phyloP scores from a whole-genome alignment of 2,329 filamentous ascomycete genomes.

The Hypoxylon sp. region DNA sequence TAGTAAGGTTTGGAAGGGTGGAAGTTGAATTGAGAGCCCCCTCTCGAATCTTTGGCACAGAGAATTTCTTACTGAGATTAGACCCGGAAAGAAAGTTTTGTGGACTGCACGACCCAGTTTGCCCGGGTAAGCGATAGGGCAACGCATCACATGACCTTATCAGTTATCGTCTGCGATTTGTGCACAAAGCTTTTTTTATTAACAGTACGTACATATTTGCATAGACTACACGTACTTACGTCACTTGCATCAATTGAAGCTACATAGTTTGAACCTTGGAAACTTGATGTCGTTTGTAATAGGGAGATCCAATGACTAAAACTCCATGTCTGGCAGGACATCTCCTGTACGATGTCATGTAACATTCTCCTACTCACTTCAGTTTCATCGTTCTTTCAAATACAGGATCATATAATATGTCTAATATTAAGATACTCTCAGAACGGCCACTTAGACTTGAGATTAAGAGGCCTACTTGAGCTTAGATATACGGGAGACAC shows the following conservation, averaged over 20 bases:
- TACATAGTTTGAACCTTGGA: background rate
- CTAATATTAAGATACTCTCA: too few relatives aligned
- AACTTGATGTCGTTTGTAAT: too few relatives aligned
- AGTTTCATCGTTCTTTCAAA: too few relatives aligned
- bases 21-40: slow-evolving; percentile 48
- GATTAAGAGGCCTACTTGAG: too few relatives aligned
- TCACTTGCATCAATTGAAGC: slow-evolving; percentile 16
- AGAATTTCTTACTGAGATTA: slow-evolving; percentile 45
- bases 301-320: too few relatives aligned
- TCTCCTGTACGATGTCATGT: too few relatives aligned
- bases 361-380: too few relatives aligned
- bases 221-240: background rate
- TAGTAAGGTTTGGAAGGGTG: slow-evolving; percentile 51
- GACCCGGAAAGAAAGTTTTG: slow-evolving; percentile 41
- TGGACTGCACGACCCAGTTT: slow-evolving; percentile 49
- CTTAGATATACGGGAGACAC: background rate
- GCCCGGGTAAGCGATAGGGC: slow-evolving; percentile 54
- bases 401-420: too few relatives aligned
- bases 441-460: too few relatives aligned
- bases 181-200: slow-evolving; percentile 17
- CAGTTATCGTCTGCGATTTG: slow-evolving; percentile 15
- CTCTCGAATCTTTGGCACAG: slow-evolving; percentile 44
- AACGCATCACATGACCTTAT: slow-evolving; percentile 49
- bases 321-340: too few relatives aligned
- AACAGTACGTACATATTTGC: background rate